These are phyloP conservation scores for Colletotrichum sp. DNA, from an alignment of 2,329 filamentous ascomycete genomes.

Conservation along the genomic window DNA sequence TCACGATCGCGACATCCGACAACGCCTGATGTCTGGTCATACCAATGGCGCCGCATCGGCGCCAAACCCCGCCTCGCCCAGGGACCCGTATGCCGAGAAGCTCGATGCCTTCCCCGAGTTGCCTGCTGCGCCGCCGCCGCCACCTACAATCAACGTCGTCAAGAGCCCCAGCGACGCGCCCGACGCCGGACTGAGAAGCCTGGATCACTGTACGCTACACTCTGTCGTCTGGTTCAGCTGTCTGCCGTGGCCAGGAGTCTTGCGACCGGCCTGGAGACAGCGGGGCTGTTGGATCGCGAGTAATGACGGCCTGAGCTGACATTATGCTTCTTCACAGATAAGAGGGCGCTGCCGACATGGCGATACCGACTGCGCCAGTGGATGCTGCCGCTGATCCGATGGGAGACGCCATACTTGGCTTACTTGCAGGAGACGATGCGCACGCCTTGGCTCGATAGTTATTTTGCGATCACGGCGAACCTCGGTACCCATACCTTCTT, in stretches of 20 bases:
- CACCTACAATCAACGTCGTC: background rate
- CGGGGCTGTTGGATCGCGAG: background rate
- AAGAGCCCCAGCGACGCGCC: slow-evolving; percentile 13
- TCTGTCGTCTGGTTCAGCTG: background rate
- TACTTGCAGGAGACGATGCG: slow-evolving; percentile 82
- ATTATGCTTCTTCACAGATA: slow-evolving; percentile 62
- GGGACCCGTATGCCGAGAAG: background rate
- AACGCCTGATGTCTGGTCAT: slow-evolving; percentile 34
- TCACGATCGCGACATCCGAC: slow-evolving; percentile 11
- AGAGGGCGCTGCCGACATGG: slow-evolving; percentile 83
- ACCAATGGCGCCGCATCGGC: slow-evolving; percentile 32
- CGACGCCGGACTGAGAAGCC: slow-evolving; percentile 80
- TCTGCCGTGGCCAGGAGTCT: background rate
- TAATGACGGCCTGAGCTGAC: slow-evolving; percentile 11
- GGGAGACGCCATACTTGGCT: slow-evolving; percentile 94
- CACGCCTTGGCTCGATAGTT: slow-evolving; percentile 86
- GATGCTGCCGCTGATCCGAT: slow-evolving; percentile 85
- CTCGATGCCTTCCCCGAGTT: background rate
- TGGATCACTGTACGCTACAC: slow-evolving; percentile 74
- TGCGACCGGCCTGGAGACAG: background rate
- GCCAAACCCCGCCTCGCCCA: slow-evolving; percentile 1
- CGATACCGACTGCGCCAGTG: slow-evolving; percentile 83
- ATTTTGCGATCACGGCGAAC: slow-evolving; percentile 96
- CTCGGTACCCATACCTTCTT: slow-evolving; percentile 98
- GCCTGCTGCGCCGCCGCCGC: slow-evolving; percentile 1